Base-by-base conservation (phyloP, 495 filamentous ascomycete genomes). In the Xylaria castorea region DNA sequence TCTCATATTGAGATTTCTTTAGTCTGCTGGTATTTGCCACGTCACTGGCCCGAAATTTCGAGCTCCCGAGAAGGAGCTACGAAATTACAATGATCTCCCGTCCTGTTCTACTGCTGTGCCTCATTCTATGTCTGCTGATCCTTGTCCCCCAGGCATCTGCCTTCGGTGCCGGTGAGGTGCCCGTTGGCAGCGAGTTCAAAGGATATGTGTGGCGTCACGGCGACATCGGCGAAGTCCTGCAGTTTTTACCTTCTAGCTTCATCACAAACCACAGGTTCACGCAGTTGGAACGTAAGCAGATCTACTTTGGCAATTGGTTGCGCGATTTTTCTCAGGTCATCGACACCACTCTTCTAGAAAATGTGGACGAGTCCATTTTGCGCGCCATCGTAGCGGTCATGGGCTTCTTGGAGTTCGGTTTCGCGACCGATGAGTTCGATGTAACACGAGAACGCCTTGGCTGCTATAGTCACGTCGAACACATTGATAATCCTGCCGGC, bases 151-250 rank as follows among this genome's bases (percentile, higher is more conserved):
- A 87, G 22, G 77, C 85, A 71, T 77, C 84, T 55, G 93, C 92
- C 20, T 95, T 95, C 78, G 93, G 93, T 55, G 93, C 93, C 53
- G 93, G 93, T 22, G 94, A 94, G 74, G 93, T 94, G 71, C 92
- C 93, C 30, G 90, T 88, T 0, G 92, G 94, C 75, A 91, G 92
- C 4, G 86, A 89, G 72, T 87, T 95, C 72, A 93, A 95, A 80
- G 93, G 93, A 42, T 85, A 90, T 61, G 95, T 95, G 77, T 95
- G 91, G 88, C 91, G 93, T 68, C 93, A 95, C 91, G 93, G 93
- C 48, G 83, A 83, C 78, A 80, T 80, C 70, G 57, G 46, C 20
- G 67, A 75, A n/a, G 57, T 71, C 30, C 60, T 76, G 55, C 64
- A 42, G 22, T 55, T 55, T 27, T 44, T 72, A 80, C 91, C 89